Conservation (phyloP, 345 rosid species). For the Camelina hispida region DNA sequence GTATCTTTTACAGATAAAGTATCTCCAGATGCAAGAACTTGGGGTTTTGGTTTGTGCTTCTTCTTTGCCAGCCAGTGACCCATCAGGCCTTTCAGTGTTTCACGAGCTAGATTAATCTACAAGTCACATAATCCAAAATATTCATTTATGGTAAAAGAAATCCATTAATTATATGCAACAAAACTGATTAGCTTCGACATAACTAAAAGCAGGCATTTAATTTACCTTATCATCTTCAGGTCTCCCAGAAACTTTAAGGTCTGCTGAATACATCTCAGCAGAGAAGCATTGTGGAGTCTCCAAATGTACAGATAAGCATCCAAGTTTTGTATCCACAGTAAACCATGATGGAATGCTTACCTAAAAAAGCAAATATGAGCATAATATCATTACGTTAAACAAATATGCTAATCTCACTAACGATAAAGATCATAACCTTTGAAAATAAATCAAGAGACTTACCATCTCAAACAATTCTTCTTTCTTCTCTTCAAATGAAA, state of each 20-base stretch:
- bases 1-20: constrained; percentile 67
- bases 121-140: constrained; percentile 33
- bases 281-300: constrained; percentile 99
- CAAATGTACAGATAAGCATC: constrained; percentile 92
- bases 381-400: constrained; percentile 25
- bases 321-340: constrained; percentile 91
- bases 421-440: constrained; percentile 9
- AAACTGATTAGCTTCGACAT: constrained; percentile 4
- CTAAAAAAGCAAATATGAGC: constrained; percentile 47
- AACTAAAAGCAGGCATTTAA: constrained; percentile 20
- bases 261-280: constrained; percentile 98
- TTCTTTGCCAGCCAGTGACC: constrained; percentile 89
- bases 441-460: constrained; percentile 25
- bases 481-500: constrained; percentile 89
- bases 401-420: constrained; percentile 11
- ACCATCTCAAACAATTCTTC: constrained; percentile 97
- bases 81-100: constrained; percentile 93
- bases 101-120: constrained; percentile 97
- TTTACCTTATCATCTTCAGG: constrained; percentile 98
- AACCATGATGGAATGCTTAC: constrained; percentile 99
- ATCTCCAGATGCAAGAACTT: constrained; percentile 76
- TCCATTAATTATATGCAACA: constrained; percentile 10
- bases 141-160: constrained; percentile 18
- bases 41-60: constrained; percentile 74
- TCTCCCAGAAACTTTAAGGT: constrained; percentile 86